Evolutionary conservation across 1,139 yeast species (phyloP), one percentile per base, ranked within the genome.

Genomic region (Saccharomyces pastorianus): DNA sequence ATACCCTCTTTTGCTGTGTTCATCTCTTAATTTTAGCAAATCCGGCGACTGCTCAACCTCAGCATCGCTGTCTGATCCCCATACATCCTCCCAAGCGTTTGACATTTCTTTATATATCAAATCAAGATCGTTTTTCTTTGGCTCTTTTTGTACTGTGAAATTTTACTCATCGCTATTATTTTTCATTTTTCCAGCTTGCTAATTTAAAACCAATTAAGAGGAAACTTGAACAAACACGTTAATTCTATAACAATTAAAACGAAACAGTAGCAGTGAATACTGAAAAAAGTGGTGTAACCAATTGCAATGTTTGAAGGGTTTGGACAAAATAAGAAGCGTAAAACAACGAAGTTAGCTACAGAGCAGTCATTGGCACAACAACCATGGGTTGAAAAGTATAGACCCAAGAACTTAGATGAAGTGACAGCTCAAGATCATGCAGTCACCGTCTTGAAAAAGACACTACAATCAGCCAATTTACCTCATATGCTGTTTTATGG

Each of bases 401-500:
- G 73, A 54, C 99, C 99, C 3, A 85, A 82, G 67, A 81, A 79
- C 49, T 76, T 93, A 51, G 86, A 82, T 60, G 98, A 93, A 61
- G 89, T 93, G 28, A 79, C 97, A 3, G 88, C 98, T 0, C 99
- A 93, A 67, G 95, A 86, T 53, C 93, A 89, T 63, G 90, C 98
- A 0, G 88, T 91, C 7, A 80, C 80, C 28, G 95, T 93, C n/a
- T 75, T 93, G 60, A 85, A 86, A 68, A 83, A 84, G 64, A 86
- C 96, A 0, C 70, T 95, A 31, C 78, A 82, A 53, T 81, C 95
- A 2, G 86, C 93, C 48, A 91, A 93, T 67, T 65, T 90, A 54
- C 98, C 99, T 2, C 98, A 93, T 69, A 88, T 91, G 96, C 73
- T 93, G 51, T 91, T 91, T 71, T 91, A 91, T 68, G 98, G 98